These are phyloP conservation scores for Plenodomus tracheiphilus DNA, from an alignment of 2,329 filamentous ascomycete genomes.

Conservation along the genomic window DNA sequence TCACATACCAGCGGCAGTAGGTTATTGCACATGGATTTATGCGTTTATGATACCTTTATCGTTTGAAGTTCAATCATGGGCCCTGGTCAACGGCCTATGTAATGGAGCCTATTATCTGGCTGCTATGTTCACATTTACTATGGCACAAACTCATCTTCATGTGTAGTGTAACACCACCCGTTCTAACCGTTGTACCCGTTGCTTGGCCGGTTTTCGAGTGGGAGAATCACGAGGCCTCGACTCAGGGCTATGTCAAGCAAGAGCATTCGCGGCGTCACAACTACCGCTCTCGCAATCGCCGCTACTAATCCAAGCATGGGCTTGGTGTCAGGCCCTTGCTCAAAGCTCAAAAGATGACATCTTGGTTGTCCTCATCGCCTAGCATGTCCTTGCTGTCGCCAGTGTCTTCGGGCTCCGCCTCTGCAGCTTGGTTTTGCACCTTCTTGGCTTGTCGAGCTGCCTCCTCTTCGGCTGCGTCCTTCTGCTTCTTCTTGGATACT, in stretches of 20 bases:
- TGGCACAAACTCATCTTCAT: conserved; percentile 11
- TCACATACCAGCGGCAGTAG: conserved; percentile 92
- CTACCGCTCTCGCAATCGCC: neutral
- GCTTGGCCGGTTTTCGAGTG: neutral
- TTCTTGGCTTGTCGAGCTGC: conserved; percentile 44
- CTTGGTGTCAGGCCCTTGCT: neutral
- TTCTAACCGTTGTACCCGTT: too few relatives aligned
- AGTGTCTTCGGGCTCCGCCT: conserved; percentile 30
- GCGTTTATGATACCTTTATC: conserved; percentile 29
- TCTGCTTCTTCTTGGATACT: conserved; percentile 72
- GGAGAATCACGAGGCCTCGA: neutral
- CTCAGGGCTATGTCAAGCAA: neutral
- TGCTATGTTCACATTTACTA: conserved; percentile 6
- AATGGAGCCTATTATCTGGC: conserved; percentile 7
- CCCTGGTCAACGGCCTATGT: neutral
- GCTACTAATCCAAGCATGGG: neutral
- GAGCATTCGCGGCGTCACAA: neutral
- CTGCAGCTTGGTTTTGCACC: conserved; percentile 33
- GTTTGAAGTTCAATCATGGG: conserved; percentile 11
- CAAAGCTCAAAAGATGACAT: conserved; percentile 81
- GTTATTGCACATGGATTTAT: conserved; percentile 24
- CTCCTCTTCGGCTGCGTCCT: conserved; percentile 50
- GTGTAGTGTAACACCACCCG: neutral
- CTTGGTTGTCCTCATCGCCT: conserved; percentile 75
- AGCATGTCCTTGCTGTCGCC: conserved; percentile 66